phyloP scores from a whole-genome alignment of 163 green algal genomes.

The Chloromonas sp. region DNA sequence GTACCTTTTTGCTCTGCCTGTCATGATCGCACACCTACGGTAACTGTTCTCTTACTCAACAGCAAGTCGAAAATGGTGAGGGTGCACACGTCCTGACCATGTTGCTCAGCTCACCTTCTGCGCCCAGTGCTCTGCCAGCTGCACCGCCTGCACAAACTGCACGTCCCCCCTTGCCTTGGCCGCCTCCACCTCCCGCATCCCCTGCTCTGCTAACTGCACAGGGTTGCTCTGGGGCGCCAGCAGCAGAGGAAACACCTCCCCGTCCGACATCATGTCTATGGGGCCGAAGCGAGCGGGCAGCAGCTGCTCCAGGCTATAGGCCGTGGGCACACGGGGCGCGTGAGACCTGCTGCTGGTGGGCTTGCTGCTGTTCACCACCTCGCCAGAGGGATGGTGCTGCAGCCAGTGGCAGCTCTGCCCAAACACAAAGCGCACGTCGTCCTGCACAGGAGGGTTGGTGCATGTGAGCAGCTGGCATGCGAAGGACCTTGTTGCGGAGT shows the following conservation, averaged over 20 bases:
- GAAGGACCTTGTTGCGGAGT: too few species aligned
- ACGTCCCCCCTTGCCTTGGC: not conserved
- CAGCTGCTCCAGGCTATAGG: constrained; percentile 58
- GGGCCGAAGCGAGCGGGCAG: constrained; percentile 82
- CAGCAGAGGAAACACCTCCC: constrained; percentile 62
- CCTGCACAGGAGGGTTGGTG: constrained; percentile 26
- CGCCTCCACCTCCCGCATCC: not conserved
- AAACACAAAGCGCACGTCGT: constrained; percentile 57
- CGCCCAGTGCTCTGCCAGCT: constrained; percentile 3
- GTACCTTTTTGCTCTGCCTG: too few species aligned
- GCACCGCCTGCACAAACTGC: not conserved
- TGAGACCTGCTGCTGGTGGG: not conserved
- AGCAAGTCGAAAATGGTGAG: too few species aligned
- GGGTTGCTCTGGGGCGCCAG: constrained; percentile 70
- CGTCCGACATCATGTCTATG: constrained; percentile 54
- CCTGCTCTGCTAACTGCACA: not conserved
- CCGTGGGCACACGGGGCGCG: not conserved
- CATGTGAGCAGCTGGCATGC: too few species aligned
- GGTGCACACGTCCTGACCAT: too few species aligned
- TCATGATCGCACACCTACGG: too few species aligned
- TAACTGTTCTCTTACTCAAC: too few species aligned
- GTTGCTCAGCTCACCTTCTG: constrained; percentile 1
- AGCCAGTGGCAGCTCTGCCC: constrained; percentile 3
- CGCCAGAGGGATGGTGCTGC: not conserved
- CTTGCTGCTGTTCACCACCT: not conserved